Percentiles rank a stretch among this genome's conserved stretches.
Conservation (phyloP, 2,329 filamentous ascomycete species). For the Pseudogymnoascus sp. region DNA sequence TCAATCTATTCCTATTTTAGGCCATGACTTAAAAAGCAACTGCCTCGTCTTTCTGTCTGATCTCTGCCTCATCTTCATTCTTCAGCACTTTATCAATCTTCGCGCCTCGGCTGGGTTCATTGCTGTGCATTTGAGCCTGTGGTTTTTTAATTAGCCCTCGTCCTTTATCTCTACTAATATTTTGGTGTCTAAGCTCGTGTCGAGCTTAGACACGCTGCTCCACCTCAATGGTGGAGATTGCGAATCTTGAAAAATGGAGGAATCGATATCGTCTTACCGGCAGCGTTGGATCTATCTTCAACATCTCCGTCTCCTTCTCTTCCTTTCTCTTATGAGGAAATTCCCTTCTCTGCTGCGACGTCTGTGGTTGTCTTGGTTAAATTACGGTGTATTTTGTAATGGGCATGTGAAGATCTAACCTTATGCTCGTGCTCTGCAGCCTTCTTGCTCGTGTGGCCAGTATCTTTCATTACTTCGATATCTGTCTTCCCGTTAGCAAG, state of each 20-base stretch:
- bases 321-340: slow-evolving; percentile 38
- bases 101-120: slow-evolving; percentile 64
- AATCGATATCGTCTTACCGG: slow-evolving; percentile 35
- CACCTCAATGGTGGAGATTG: background rate
- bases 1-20: background rate
- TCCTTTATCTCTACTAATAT: background rate
- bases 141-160: slow-evolving; percentile 3
- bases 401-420: slow-evolving; percentile 17
- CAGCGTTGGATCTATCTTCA: slow-evolving; percentile 46
- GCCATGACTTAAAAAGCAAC: background rate
- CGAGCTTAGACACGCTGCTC: background rate
- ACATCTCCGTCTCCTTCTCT: slow-evolving; percentile 19
- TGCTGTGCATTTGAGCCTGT: slow-evolving; percentile 58
- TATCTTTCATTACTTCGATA: background rate
- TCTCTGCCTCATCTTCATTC: slow-evolving; percentile 57
- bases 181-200: background rate
- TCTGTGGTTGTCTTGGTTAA: slow-evolving; percentile 13
- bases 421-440: slow-evolving; percentile 57
- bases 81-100: slow-evolving; percentile 62
- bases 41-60: slow-evolving; percentile 50
- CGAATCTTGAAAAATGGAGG: slow-evolving; percentile 25
- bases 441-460: slow-evolving; percentile 52
- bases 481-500: slow-evolving; percentile 43
- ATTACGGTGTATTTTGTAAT: background rate
- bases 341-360: slow-evolving; percentile 28